phyloP scores from a whole-genome alignment of 768 basidiomycete species.

The Termitomyces sp. region DNA sequence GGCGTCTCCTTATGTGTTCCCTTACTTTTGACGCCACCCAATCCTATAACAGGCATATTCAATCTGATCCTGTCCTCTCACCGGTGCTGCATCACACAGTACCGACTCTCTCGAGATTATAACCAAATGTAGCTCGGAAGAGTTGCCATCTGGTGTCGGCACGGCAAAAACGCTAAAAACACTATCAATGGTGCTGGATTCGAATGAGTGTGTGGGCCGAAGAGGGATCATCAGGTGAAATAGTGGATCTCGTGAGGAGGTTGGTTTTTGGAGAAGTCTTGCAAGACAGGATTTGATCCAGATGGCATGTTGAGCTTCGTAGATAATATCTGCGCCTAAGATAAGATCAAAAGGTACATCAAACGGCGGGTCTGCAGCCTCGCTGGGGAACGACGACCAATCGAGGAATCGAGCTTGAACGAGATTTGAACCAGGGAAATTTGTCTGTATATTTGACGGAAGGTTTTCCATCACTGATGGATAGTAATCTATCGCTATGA shows the following conservation, averaged over 20 bases:
- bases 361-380: slow-evolving; percentile 19
- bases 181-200: slow-evolving; percentile 57
- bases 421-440: slow-evolving; percentile 37
- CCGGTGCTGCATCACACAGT: slow-evolving; percentile 49
- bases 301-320: slow-evolving; percentile 65
- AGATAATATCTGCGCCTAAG: slow-evolving; percentile 82
- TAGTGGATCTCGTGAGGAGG: slow-evolving; percentile 16
- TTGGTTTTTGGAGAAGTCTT: slow-evolving; percentile 41
- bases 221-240: slow-evolving; percentile 83
- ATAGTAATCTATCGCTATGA: slow-evolving; percentile 80
- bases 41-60: slow-evolving; percentile 74
- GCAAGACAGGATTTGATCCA: slow-evolving; percentile 69
- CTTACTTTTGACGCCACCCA: slow-evolving; percentile 49
- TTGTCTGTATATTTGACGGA: slow-evolving; percentile 52
- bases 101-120: slow-evolving; percentile 57
- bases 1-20: too few species aligned
- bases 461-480: slow-evolving; percentile 73
- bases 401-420: slow-evolving; percentile 47
- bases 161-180: slow-evolving; percentile 55
- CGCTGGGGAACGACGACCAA: slow-evolving; percentile 48
- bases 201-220: slow-evolving; percentile 59
- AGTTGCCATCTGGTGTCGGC: slow-evolving; percentile 6
- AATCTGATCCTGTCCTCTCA: slow-evolving; percentile 45
- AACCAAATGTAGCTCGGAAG: slow-evolving; percentile 31
- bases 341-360: slow-evolving; percentile 61